These are phyloP conservation scores for Macadamia tetraphylla DNA, from an alignment of 164 flowering plant species.

Conservation along the genomic window DNA sequence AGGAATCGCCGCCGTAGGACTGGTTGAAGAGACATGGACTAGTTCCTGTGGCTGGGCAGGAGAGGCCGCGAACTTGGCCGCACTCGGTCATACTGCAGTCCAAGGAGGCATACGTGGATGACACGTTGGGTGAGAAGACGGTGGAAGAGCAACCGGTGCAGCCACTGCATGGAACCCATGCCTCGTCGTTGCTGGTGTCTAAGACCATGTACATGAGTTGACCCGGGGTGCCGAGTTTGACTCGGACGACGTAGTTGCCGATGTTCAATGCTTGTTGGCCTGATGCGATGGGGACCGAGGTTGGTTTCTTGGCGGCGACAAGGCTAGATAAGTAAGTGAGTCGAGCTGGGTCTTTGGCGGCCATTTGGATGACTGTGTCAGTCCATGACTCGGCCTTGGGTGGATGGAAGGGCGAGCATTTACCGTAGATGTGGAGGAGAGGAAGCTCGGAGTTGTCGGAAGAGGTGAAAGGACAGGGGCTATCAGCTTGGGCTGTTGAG, in stretches of 20 bases:
- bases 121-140: slow-evolving; percentile 42
- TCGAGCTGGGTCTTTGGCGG: slow-evolving; percentile 58
- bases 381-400: slow-evolving; percentile 40
- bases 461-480: slow-evolving; percentile 35
- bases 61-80: slow-evolving; percentile 47
- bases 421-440: slow-evolving; percentile 59
- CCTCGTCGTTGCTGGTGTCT: slow-evolving; percentile 74
- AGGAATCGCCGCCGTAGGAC: slow-evolving; percentile 73
- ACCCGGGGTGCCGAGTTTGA: slow-evolving; percentile 75
- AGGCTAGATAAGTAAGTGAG: slow-evolving; percentile 52
- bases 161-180: slow-evolving; percentile 76
- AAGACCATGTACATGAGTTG: slow-evolving; percentile 85
- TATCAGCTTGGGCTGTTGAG: slow-evolving; percentile 21
- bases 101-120: slow-evolving; percentile 43
- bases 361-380: slow-evolving; percentile 66
- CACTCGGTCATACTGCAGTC: slow-evolving; percentile 63
- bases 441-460: slow-evolving; percentile 52
- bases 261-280: slow-evolving; percentile 58
- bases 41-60: slow-evolving; percentile 50
- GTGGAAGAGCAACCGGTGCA: slow-evolving; percentile 65
- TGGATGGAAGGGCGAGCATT: slow-evolving; percentile 72
- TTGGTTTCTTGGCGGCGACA: slow-evolving; percentile 34
- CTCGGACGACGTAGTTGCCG: slow-evolving; percentile 71
- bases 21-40: slow-evolving; percentile 63
- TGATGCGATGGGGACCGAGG: slow-evolving; percentile 56